These are phyloP conservation scores for Phaeotremella fagi DNA, from an alignment of 768 basidiomycete genomes.

Conservation along the genomic window DNA sequence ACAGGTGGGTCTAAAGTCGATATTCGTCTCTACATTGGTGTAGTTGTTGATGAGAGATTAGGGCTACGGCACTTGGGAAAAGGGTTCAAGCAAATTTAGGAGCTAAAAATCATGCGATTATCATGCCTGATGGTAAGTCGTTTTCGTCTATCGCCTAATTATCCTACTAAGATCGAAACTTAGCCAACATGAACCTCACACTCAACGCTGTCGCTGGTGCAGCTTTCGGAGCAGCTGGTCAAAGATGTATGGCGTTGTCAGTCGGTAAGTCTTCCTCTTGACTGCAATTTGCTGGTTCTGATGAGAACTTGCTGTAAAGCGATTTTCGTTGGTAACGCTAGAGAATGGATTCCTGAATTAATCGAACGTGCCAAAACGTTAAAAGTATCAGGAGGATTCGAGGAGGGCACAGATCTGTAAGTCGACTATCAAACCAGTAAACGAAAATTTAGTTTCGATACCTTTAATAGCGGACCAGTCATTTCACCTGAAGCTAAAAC, in stretches of 20 bases:
- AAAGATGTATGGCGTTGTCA: conserved; percentile 94
- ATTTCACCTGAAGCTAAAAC: conserved; percentile 70
- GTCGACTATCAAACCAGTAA: conserved; percentile 37
- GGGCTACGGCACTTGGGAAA: conserved; percentile 80
- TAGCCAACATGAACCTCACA: conserved; percentile 83
- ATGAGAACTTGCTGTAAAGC: conserved; percentile 22
- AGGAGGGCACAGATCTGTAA: conserved; percentile 71
- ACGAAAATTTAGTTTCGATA: not conserved
- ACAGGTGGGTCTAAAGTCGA: conserved; percentile 65
- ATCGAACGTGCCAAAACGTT: conserved; percentile 73
- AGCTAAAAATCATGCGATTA: conserved; percentile 92
- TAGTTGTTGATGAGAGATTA: conserved; percentile 6
- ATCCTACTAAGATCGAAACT: conserved; percentile 1
- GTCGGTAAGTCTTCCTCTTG: conserved; percentile 58
- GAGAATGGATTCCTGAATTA: conserved; percentile 79
- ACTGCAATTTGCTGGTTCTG: not conserved
- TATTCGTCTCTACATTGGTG: too few relatives aligned
- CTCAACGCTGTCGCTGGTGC: conserved; percentile 89
- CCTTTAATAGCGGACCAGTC: conserved; percentile 50
- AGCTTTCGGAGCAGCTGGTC: conserved; percentile 94
- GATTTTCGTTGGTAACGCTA: conserved; percentile 71
- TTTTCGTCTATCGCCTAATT: not conserved
- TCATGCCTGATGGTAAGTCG: conserved; percentile 83
- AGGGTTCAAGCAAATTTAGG: conserved; percentile 81
- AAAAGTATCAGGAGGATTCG: conserved; percentile 85